These are phyloP conservation scores for Pseudotulostoma volvatum DNA, from an alignment of 495 filamentous ascomycete genomes.

Conservation along the genomic window DNA sequence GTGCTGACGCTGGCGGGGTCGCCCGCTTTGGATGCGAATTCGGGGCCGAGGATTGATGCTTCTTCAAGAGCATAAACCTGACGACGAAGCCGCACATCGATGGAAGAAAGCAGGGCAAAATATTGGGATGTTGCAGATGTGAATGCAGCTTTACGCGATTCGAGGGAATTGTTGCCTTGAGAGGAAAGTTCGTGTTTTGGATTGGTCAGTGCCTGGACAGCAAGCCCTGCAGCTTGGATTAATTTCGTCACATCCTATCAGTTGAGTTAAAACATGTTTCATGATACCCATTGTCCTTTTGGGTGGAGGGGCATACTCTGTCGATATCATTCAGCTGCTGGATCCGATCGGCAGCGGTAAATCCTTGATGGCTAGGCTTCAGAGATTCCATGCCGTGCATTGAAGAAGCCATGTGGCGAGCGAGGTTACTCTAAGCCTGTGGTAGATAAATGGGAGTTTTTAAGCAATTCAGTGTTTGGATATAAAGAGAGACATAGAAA, in stretches of 20 bases:
- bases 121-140: conserved; percentile 43
- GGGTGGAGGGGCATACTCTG: conserved; percentile 27
- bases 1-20: conserved; percentile 12
- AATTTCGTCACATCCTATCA: conserved; percentile 40
- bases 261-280: neutral
- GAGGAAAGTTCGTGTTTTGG: conserved; percentile 18
- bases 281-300: neutral
- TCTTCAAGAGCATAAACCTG: conserved; percentile 71
- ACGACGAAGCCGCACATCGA: conserved; percentile 54
- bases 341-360: conserved; percentile 55
- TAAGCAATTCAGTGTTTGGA: neutral
- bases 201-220: conserved; percentile 52
- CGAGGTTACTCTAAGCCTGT: neutral
- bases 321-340: conserved; percentile 63
- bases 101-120: conserved; percentile 49
- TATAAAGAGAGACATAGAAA: neutral
- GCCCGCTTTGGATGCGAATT: conserved; percentile 11
- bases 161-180: conserved; percentile 21
- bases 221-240: conserved; percentile 49
- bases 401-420: too few species aligned
- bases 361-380: conserved; percentile 15
- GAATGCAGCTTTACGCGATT: conserved; percentile 43
- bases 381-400: conserved; percentile 8
- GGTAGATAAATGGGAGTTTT: neutral
- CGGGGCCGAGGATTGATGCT: conserved; percentile 46